Evolutionary conservation across 1,139 yeast species (phyloP).

Genomic region (Kazachstania sp.): DNA sequence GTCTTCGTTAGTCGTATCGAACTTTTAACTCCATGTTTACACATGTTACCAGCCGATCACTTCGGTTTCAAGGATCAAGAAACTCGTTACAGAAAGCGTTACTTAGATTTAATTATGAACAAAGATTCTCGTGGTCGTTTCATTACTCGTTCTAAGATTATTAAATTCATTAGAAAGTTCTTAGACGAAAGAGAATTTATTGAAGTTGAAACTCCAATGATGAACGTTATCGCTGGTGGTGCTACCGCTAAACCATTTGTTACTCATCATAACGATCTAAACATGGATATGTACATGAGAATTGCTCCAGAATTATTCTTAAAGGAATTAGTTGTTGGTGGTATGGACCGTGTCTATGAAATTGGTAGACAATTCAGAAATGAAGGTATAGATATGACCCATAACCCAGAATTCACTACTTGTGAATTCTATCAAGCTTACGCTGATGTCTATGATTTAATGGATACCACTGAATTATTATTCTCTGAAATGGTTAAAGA

Average conservation of each 20-base stretch:
- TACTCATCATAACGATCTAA: slow-evolving; percentile 94
- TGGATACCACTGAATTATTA: slow-evolving; percentile 92
- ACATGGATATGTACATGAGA: slow-evolving; percentile 96
- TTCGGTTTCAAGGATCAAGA: slow-evolving; percentile 97
- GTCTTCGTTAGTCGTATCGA: slow-evolving; percentile 75
- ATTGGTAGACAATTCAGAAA: slow-evolving; percentile 99
- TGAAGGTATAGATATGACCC: slow-evolving; percentile 93
- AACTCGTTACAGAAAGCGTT: slow-evolving; percentile 94
- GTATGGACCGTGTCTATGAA: slow-evolving; percentile 96
- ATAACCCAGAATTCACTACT: slow-evolving; percentile 90
- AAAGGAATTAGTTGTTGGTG: slow-evolving; percentile 96
- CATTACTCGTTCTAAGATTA: slow-evolving; percentile 80
- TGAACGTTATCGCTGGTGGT: slow-evolving; percentile 98
- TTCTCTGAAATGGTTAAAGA: slow-evolving; percentile 97
- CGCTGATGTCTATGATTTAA: slow-evolving; percentile 62
- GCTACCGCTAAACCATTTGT: slow-evolving; percentile 98
- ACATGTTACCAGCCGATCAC: slow-evolving; percentile 97
- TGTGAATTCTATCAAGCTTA: slow-evolving; percentile 89
- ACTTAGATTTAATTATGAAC: slow-evolving; percentile 81
- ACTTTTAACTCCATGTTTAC: slow-evolving; percentile 89
- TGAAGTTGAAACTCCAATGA: slow-evolving; percentile 98
- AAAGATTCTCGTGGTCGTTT: slow-evolving; percentile 66
- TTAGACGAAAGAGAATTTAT: slow-evolving; percentile 78
- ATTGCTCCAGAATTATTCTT: slow-evolving; percentile 96
- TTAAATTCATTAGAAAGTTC: slow-evolving; percentile 77